These are phyloP conservation scores for Picochlorum costavermella DNA, from an alignment of 139 green algal genomes.

Conservation along the genomic window DNA sequence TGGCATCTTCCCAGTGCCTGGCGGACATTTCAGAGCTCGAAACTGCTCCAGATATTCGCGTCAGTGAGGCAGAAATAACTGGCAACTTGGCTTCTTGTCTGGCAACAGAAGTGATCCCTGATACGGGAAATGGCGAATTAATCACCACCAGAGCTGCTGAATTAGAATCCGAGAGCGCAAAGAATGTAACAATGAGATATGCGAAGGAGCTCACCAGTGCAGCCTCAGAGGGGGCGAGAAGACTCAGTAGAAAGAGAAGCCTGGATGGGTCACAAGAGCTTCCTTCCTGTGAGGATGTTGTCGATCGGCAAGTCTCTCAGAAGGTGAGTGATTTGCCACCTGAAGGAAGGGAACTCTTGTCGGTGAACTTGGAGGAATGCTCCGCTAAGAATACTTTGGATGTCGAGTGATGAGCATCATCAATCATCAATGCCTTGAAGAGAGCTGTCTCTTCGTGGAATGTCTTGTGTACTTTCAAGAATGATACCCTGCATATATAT, in stretches of 20 bases:
- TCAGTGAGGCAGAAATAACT: background rate
- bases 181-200: slow-evolving; percentile 6
- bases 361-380: no score
- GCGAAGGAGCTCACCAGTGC: slow-evolving; percentile 2
- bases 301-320: no score
- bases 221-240: background rate
- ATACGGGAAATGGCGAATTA: slow-evolving; percentile 2
- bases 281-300: no score
- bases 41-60: slow-evolving; percentile 2
- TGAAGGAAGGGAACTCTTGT: no score
- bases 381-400: no score
- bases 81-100: slow-evolving; percentile 6
- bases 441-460: no score
- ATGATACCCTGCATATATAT: no score
- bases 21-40: background rate
- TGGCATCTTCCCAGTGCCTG: background rate
- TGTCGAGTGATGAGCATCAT: no score
- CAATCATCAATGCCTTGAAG: no score
- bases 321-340: no score
- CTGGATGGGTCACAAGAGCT: background rate
- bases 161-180: background rate
- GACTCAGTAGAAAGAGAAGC: slow-evolving; percentile 3
- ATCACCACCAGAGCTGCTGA: background rate
- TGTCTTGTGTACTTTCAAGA: no score
- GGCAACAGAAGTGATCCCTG: slow-evolving; percentile 9